These are phyloP conservation scores for Neurospora sp. DNA, from an alignment of 495 filamentous ascomycete genomes.

Conservation along the genomic window DNA sequence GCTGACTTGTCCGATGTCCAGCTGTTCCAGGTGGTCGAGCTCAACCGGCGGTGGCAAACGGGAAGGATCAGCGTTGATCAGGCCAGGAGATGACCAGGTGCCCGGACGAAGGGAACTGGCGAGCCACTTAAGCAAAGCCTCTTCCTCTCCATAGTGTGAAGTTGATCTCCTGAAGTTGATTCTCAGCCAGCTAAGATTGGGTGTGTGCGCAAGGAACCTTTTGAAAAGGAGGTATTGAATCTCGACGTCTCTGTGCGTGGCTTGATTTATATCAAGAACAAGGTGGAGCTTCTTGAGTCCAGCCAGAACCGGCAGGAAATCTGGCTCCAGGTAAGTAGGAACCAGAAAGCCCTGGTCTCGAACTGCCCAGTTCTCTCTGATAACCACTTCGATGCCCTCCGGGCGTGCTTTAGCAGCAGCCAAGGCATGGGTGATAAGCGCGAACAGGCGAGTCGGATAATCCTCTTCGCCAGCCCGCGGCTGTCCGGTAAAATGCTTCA, in stretches of 20 bases:
- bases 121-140: background rate
- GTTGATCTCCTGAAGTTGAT: conserved; percentile 17
- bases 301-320: conserved; percentile 18
- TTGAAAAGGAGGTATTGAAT: conserved; percentile 3
- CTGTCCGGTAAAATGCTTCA: background rate
- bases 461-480: background rate
- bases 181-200: conserved; percentile 26
- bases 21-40: background rate
- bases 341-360: conserved; percentile 24
- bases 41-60: background rate
- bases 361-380: conserved; percentile 15
- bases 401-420: conserved; percentile 21
- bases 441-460: conserved; percentile 15
- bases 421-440: conserved; percentile 23
- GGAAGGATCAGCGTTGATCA: background rate
- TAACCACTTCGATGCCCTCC: conserved; percentile 27
- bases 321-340: conserved; percentile 17
- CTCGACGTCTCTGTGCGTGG: background rate
- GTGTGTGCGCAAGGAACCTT: conserved; percentile 17
- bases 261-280: conserved; percentile 1
- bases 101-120: background rate
- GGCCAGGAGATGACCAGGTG: background rate
- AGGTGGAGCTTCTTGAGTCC: conserved; percentile 30
- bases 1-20: background rate
- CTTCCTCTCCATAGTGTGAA: background rate